Percentiles rank a stretch among this genome's conserved stretches.
Evolutionary conservation across 306 rosid species (phyloP).

Genomic region (Castanea crenata): DNA sequence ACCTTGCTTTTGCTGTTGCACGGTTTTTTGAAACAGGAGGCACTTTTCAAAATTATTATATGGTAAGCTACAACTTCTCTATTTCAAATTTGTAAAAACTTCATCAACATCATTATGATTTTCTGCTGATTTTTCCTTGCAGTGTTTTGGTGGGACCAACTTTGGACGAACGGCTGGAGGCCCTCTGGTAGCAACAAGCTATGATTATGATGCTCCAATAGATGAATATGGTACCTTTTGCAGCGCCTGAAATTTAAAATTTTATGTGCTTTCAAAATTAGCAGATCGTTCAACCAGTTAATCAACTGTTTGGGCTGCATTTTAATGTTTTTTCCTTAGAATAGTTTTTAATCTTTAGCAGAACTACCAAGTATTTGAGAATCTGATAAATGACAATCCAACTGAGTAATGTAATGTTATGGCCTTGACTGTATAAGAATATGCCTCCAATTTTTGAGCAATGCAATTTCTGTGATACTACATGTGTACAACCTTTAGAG

Average conservation of each 20-base stretch:
- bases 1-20: slow-evolving; percentile 30
- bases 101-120: not conserved
- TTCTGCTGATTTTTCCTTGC: not conserved
- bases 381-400: too few species aligned
- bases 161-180: slow-evolving; percentile 31
- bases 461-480: too few species aligned
- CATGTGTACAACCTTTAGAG: too few species aligned
- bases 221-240: slow-evolving; percentile 28
- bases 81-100: not conserved
- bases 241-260: not conserved
- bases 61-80: slow-evolving; percentile 13
- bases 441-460: too few species aligned
- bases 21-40: slow-evolving; percentile 23
- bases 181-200: slow-evolving; percentile 30
- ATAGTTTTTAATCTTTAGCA: too few species aligned
- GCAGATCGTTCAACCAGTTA: too few species aligned
- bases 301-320: too few species aligned
- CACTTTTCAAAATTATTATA: slow-evolving; percentile 25
- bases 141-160: slow-evolving; percentile 29
- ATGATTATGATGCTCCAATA: slow-evolving; percentile 35
- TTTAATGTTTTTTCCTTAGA: too few species aligned
- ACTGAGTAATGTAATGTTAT: too few species aligned
- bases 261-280: too few species aligned
- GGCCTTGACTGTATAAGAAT: too few species aligned
- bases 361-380: too few species aligned